Base-by-base conservation (phyloP, 352 stramenopile genomes). In the Globisporangium nunn region DNA sequence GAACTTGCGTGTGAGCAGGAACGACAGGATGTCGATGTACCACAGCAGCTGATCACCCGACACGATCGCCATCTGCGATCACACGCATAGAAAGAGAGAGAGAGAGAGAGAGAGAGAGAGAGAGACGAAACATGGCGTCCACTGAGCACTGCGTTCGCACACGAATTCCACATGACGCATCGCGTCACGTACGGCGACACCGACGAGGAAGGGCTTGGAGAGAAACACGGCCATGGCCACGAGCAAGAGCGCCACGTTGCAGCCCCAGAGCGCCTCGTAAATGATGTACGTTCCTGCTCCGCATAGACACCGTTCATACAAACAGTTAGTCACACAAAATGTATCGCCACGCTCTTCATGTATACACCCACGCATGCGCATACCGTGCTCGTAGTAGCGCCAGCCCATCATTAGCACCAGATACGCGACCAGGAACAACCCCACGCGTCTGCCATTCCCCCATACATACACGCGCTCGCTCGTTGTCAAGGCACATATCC, bases 21-120 rank as follows among this genome's bases (percentile, higher is more conserved):
- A 95, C 44, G 59, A 87, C 11, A 80, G 41, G 35, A 82, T 69
- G 71, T 97, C 91, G 12, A 96, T 75, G 60, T 93, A 98, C 91
- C 91, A 98, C 15, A 96, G 64, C 30, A 98, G 47, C 58, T 98
- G 93, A 64, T 98, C 90, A 41, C 96, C 93, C 15, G 87, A 94
- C 5, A 98, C 91, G 18, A 88, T 92, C 17, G 95, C 74, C 74
- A 91, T 96, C 77, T 88, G 81, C 11, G 37, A 5, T 46, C 6
- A 4, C 3, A 1, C 30, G n/a, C 2, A 53, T 10, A 7, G 23
- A 50, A 10, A 50, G 11, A n/a, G 28, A 15, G 2, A 18, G 10
- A 52, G 29, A 52, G 48, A 5, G 35, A 14, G 2, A 18, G 10
- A 52, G 29, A 52, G 18, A 50, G 11, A n/a, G 28, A 15, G 3